A percentile compares a stretch with the other conserved stretches of the same genome.
Conservation (phyloP, 2,329 filamentous ascomycete species). For the Drechslerella coelobrocha region DNA sequence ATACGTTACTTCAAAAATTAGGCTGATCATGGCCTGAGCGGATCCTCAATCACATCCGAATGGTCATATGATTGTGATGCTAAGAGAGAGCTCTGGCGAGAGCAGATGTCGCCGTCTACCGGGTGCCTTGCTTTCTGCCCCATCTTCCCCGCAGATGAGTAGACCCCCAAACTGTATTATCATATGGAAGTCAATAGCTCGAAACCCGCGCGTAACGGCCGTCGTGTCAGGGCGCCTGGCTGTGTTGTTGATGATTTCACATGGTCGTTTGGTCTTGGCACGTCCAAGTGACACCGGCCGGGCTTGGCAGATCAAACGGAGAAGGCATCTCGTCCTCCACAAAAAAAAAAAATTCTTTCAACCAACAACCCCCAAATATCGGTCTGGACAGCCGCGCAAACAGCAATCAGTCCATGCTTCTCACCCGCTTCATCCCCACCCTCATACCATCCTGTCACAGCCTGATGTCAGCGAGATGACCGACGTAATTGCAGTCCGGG, state of each 20-base stretch:
- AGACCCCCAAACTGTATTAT: no score
- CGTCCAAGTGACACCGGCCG: background rate
- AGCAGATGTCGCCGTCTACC: background rate
- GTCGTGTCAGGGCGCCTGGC: background rate
- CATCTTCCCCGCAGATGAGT: no score
- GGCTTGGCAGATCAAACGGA: constrained; percentile 13
- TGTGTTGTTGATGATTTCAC: constrained; percentile 4
- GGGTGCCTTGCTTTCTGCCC: background rate
- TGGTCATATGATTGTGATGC: constrained; percentile 14
- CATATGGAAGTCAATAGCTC: no score
- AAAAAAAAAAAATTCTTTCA: constrained; percentile 31
- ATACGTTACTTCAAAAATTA: constrained; percentile 18
- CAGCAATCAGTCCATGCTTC: constrained; percentile 10
- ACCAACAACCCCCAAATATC: constrained; percentile 8
- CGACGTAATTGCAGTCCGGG: constrained; percentile 31
- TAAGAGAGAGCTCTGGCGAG: background rate
- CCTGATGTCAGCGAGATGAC: constrained; percentile 44
- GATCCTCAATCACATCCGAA: constrained; percentile 25
- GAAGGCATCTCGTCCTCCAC: constrained; percentile 1
- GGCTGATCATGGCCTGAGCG: constrained; percentile 22
- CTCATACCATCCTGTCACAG: constrained; percentile 19
- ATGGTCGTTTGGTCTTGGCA: constrained; percentile 11
- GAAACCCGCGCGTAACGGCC: background rate
- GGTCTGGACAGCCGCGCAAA: no score
- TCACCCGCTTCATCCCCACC: constrained; percentile 19